Evolutionary conservation across 2,329 filamentous ascomycete species (phyloP).

Genomic region (Ceratocystis harringtonii): DNA sequence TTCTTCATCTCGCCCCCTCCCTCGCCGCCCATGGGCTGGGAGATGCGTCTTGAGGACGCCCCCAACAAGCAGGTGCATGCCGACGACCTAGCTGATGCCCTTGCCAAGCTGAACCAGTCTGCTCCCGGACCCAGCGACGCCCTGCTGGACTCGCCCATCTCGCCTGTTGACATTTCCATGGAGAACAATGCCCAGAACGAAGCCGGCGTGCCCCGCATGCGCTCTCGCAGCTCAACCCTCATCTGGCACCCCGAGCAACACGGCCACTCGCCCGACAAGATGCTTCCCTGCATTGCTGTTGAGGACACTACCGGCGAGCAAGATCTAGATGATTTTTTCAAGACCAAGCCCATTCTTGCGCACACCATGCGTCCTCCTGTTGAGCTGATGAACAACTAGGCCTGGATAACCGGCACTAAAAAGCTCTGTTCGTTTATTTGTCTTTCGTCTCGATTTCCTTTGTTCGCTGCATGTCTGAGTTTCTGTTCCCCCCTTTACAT

Average conservation of each 20-base stretch:
- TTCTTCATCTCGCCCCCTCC: conserved; percentile 61
- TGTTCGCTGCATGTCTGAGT: not conserved
- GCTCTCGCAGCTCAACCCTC: conserved; percentile 49
- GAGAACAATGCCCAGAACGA: conserved; percentile 19
- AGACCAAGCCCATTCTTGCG: conserved; percentile 25
- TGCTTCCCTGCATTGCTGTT: conserved; percentile 48
- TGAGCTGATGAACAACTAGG: conserved; percentile 42
- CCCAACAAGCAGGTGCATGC: conserved; percentile 57
- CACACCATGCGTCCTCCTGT: conserved; percentile 50
- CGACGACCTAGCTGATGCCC: conserved; percentile 51
- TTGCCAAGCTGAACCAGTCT: conserved; percentile 45
- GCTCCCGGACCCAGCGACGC: conserved; percentile 18
- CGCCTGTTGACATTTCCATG: conserved; percentile 27
- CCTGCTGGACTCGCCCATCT: conserved; percentile 25
- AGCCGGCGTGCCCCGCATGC: conserved; percentile 22
- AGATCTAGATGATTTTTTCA: conserved; percentile 30
- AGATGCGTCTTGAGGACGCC: conserved; percentile 51
- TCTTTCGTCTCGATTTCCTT: not conserved
- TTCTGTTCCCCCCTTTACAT: not conserved
- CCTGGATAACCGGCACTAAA: conserved; percentile 16
- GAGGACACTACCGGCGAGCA: conserved; percentile 48
- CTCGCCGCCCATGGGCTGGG: conserved; percentile 53
- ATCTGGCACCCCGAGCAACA: conserved; percentile 49
- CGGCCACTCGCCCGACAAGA: conserved; percentile 33
- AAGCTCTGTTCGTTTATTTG: not conserved